Conservation (phyloP, 2,329 filamentous ascomycete species). For the Alternaria burnsii region DNA sequence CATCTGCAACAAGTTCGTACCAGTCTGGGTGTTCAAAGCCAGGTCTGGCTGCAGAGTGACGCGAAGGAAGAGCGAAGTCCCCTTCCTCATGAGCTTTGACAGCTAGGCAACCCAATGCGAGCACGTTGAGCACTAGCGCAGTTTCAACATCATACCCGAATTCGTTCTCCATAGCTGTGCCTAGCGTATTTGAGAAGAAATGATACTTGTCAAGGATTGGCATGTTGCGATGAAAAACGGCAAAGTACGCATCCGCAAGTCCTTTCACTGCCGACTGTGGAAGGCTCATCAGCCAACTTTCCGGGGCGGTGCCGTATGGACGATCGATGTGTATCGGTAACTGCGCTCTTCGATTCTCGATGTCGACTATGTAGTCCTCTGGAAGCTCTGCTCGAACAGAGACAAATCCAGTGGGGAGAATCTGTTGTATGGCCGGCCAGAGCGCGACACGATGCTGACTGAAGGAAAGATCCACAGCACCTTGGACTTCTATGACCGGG, state of each 20-base stretch:
- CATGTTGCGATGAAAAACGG: slow-evolving; percentile 63
- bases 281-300: slow-evolving; percentile 57
- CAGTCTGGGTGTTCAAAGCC: slow-evolving; percentile 45
- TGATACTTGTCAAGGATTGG: slow-evolving; percentile 63
- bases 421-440: slow-evolving; percentile 58
- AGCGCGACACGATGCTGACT: slow-evolving; percentile 61
- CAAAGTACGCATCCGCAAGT: slow-evolving; percentile 63
- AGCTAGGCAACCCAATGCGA: slow-evolving; percentile 62
- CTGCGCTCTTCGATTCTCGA: slow-evolving; percentile 58
- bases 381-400: slow-evolving; percentile 50
- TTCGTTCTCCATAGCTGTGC: slow-evolving; percentile 58
- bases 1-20: slow-evolving; percentile 47
- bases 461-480: slow-evolving; percentile 56
- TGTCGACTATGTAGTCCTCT: slow-evolving; percentile 60
- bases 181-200: slow-evolving; percentile 61
- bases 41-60: slow-evolving; percentile 15
- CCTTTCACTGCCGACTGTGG: slow-evolving; percentile 60
- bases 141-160: slow-evolving; percentile 63
- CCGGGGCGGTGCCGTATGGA: slow-evolving; percentile 46
- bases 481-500: slow-evolving; percentile 25
- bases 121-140: slow-evolving; percentile 60
- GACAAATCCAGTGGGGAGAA: slow-evolving; percentile 55
- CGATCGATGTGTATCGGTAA: slow-evolving; percentile 52
- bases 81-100: slow-evolving; percentile 60
- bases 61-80: slow-evolving; percentile 55